These are phyloP conservation scores for Pisolithus sp. DNA, from an alignment of 768 basidiomycete species.

Conservation along the genomic window DNA sequence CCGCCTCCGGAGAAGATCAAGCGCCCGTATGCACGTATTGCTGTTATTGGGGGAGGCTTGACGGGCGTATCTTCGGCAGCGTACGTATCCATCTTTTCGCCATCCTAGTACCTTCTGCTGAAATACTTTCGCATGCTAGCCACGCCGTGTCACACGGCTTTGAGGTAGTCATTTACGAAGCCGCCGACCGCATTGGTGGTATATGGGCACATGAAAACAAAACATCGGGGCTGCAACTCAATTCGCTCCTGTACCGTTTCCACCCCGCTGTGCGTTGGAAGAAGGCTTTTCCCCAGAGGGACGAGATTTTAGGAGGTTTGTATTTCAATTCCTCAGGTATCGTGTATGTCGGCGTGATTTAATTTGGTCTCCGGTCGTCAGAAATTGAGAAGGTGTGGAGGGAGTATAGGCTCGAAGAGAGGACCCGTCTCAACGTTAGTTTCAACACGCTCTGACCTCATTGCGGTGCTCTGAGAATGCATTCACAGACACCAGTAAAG, in stretches of 20 bases:
- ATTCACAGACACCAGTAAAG: constrained; percentile 28
- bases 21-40: constrained; percentile 38
- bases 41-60: constrained; percentile 45
- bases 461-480: neutral
- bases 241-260: constrained; percentile 46
- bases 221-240: constrained; percentile 46
- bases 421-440: constrained; percentile 39
- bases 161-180: constrained; percentile 46
- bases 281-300: constrained; percentile 38
- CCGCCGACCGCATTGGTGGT: constrained; percentile 32
- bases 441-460: neutral
- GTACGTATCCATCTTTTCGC: constrained; percentile 13
- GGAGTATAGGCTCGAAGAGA: constrained; percentile 41
- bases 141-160: constrained; percentile 47
- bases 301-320: constrained; percentile 43
- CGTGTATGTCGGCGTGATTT: too few species aligned
- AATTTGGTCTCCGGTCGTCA: neutral
- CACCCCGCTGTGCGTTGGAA: constrained; percentile 41
- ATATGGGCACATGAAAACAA: constrained; percentile 48
- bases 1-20: constrained; percentile 14
- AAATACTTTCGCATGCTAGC: constrained; percentile 9
- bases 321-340: neutral
- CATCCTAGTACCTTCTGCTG: neutral
- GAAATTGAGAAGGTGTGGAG: constrained; percentile 41
- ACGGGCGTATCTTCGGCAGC: constrained; percentile 50